Percentiles rank a stretch among this genome's conserved stretches.
Conservation (phyloP, 306 rosid species). For the Vigna trinervia region DNA sequence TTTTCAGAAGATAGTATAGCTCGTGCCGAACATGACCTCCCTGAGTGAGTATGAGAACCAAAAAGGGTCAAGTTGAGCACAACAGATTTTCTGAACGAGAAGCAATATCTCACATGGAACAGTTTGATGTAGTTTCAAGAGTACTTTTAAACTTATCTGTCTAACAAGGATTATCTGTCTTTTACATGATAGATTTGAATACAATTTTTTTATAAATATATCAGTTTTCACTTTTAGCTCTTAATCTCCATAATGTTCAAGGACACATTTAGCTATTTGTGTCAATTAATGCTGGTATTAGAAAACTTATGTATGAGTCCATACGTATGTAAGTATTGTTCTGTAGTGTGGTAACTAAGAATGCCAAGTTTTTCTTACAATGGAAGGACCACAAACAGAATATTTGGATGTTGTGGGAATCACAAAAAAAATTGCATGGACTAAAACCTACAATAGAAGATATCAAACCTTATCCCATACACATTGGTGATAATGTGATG, state of each 20-base stretch:
- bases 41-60: conserved; percentile 51
- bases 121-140: not conserved
- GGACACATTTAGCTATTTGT: too few species aligned
- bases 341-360: not conserved
- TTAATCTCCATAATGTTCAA: too few species aligned
- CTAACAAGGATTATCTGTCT: not conserved
- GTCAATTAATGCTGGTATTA: too few species aligned
- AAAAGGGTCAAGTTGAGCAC: not conserved
- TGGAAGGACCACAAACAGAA: too few species aligned
- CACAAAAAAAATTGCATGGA: too few species aligned
- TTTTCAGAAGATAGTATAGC: conserved; percentile 68
- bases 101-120: not conserved
- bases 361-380: too few species aligned
- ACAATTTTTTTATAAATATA: not conserved
- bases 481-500: not conserved
- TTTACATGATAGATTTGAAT: not conserved
- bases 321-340: not conserved
- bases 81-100: not conserved
- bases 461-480: not conserved
- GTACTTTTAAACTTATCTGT: too few species aligned
- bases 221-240: not conserved
- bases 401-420: too few species aligned
- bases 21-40: conserved; percentile 81
- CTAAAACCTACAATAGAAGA: not conserved
- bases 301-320: not conserved